A percentile compares a stretch with the other conserved stretches of the same genome.
phyloP scores from a whole-genome alignment of 495 filamentous ascomycete genomes.

The Cercophora newfieldiana region DNA sequence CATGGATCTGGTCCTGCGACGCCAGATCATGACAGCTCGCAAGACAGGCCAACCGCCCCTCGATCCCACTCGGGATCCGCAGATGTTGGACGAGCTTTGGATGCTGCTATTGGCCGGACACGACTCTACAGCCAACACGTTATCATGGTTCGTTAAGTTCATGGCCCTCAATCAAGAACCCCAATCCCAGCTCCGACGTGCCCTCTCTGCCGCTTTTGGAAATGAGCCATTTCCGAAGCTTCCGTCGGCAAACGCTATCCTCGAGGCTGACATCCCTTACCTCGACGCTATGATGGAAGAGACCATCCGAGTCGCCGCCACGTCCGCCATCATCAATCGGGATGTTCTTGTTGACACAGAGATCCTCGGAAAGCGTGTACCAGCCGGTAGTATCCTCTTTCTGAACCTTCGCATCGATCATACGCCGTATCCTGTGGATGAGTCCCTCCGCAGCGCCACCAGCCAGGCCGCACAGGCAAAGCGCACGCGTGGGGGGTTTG shows the following conservation, averaged over 20 bases:
- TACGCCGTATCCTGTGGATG: slow-evolving; percentile 10
- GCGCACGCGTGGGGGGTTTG: slow-evolving; percentile 16
- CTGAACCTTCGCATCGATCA: slow-evolving; percentile 19
- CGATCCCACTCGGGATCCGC: slow-evolving; percentile 25
- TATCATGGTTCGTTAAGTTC: slow-evolving; percentile 38
- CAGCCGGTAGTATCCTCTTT: slow-evolving; percentile 34
- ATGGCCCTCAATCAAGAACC: slow-evolving; percentile 29
- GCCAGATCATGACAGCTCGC: slow-evolving; percentile 25
- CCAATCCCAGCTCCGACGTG: slow-evolving; percentile 28
- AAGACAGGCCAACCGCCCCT: slow-evolving; percentile 8
- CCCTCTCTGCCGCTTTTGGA: slow-evolving; percentile 13
- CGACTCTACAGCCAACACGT: slow-evolving; percentile 30
- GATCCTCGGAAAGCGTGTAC: slow-evolving; percentile 34
- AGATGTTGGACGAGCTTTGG: slow-evolving; percentile 32
- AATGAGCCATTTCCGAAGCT: slow-evolving; percentile 10
- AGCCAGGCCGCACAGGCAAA: slow-evolving; percentile 24
- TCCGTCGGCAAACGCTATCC: slow-evolving; percentile 24
- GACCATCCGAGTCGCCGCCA: slow-evolving; percentile 28
- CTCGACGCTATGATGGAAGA: slow-evolving; percentile 42
- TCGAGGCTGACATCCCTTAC: slow-evolving; percentile 33
- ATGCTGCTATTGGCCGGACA: slow-evolving; percentile 27
- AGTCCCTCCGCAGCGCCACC: slow-evolving; percentile 21
- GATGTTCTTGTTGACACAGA: slow-evolving; percentile 34
- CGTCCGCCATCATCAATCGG: slow-evolving; percentile 24
- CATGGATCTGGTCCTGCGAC: slow-evolving; percentile 39